Evolutionary conservation across 176 grass and related monocot genomes (phyloP).

Genomic region (Oryza rufipogon): DNA sequence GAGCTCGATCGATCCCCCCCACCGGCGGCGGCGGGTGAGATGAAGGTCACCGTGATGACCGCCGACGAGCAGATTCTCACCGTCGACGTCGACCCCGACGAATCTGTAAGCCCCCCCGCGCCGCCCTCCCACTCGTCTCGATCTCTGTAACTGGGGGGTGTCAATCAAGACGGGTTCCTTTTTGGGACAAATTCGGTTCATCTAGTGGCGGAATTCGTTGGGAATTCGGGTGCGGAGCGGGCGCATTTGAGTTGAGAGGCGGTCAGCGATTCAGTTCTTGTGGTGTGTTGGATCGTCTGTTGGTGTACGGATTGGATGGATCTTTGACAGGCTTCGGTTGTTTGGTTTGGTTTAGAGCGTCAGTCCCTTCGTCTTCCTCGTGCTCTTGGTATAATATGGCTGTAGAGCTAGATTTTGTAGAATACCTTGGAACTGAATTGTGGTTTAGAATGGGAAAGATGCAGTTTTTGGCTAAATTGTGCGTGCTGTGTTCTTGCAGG

Average conservation of each 20-base stretch:
- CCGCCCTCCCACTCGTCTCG: background rate
- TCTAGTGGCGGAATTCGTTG: background rate
- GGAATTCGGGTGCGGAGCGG: background rate
- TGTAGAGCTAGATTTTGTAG: background rate
- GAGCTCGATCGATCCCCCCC: background rate
- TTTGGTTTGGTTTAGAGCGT: background rate
- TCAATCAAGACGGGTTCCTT: background rate
- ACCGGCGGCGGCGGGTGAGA: slow-evolving; percentile 36
- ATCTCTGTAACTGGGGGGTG: background rate
- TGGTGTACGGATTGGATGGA: slow-evolving; percentile 8
- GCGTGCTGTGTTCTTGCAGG: slow-evolving; percentile 44
- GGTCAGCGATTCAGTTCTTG: background rate
- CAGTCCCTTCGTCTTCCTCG: background rate
- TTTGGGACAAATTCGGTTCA: background rate
- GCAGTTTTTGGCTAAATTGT: slow-evolving; percentile 7
- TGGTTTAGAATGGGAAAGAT: background rate
- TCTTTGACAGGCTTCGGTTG: slow-evolving; percentile 7
- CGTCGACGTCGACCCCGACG: slow-evolving; percentile 82
- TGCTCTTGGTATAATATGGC: background rate
- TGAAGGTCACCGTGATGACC: slow-evolving; percentile 97
- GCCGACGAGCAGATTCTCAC: slow-evolving; percentile 81
- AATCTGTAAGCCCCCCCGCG: slow-evolving; percentile 62
- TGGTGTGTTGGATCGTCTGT: background rate
- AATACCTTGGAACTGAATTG: background rate
- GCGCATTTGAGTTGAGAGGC: background rate